These are phyloP conservation scores for Xerocomus minutiporus DNA, from an alignment of 1,284 basidiomycete genomes.

Conservation along the genomic window DNA sequence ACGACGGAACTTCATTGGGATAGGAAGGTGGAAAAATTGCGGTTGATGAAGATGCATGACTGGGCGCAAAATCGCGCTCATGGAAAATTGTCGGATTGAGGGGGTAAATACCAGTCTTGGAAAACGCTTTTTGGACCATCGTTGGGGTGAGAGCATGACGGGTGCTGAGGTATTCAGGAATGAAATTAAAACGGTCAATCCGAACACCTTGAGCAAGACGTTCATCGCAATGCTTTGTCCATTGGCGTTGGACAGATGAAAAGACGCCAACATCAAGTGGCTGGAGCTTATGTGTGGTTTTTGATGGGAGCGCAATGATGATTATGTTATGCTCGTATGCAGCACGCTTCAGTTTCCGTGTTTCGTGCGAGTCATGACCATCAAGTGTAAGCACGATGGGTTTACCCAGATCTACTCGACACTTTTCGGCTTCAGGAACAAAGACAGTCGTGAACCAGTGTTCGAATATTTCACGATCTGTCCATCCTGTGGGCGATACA, in stretches of 20 bases:
- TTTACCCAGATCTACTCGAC: too few relatives aligned
- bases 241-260: background rate
- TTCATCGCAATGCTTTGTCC: background rate
- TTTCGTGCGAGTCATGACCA: conserved; percentile 1
- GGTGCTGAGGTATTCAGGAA: background rate
- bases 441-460: too few relatives aligned
- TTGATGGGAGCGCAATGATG: background rate
- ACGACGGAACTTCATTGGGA: too few relatives aligned
- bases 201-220: background rate
- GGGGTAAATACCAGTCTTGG: background rate
- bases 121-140: background rate
- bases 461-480: too few relatives aligned
- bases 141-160: background rate
- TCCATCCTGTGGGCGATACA: too few relatives aligned
- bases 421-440: too few relatives aligned
- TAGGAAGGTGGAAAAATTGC: background rate
- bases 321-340: background rate
- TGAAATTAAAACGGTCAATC: background rate
- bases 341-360: background rate
- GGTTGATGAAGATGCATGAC: background rate
- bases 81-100: background rate
- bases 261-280: background rate
- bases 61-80: background rate
- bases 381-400: too few relatives aligned
- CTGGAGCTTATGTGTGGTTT: background rate